Conservation (phyloP, 1,284 basidiomycete species). For the Macrocystidia cucumis region DNA sequence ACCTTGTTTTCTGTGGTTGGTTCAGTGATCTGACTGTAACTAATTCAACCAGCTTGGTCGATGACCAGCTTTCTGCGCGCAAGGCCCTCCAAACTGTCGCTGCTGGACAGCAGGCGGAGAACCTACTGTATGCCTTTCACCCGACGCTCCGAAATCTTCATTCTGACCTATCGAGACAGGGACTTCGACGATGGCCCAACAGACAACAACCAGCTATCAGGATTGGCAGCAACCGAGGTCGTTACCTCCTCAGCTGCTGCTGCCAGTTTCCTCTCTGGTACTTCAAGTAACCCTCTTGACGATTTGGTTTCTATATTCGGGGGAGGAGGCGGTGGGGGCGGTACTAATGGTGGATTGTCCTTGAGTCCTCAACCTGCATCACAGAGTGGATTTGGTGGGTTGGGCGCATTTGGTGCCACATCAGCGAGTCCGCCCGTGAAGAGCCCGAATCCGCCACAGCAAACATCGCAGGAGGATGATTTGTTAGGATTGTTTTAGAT, state of each 20-base stretch:
- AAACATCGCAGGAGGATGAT: constrained; percentile 32
- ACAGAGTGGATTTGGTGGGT: constrained; percentile 12
- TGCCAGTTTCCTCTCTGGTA: constrained; percentile 59
- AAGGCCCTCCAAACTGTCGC: constrained; percentile 87
- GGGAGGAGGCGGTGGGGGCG: constrained; percentile 31
- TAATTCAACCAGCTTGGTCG: constrained; percentile 29
- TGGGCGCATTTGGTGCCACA: constrained; percentile 13
- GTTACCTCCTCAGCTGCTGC: constrained; percentile 67
- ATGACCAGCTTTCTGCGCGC: constrained; percentile 66
- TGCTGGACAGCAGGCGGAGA: constrained; percentile 88
- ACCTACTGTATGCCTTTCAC: constrained; percentile 58
- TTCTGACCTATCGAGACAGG: constrained; percentile 14
- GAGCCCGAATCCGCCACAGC: constrained; percentile 16
- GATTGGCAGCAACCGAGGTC: constrained; percentile 67
- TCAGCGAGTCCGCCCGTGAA: constrained; percentile 12
- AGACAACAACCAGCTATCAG: constrained; percentile 55
- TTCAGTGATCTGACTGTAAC: constrained; percentile 4
- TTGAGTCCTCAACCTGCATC: constrained; percentile 17
- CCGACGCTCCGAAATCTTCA: constrained; percentile 2
- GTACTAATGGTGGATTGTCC: constrained; percentile 13
- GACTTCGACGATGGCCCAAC: constrained; percentile 80
- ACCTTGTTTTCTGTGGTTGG: constrained; percentile 5
- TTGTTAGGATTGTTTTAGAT: constrained; percentile 41
- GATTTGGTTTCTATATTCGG: constrained; percentile 89
- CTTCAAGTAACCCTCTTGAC: constrained; percentile 81